phyloP scores from a whole-genome alignment of 208 protist genomes.

The Phytomonas sp. region DNA sequence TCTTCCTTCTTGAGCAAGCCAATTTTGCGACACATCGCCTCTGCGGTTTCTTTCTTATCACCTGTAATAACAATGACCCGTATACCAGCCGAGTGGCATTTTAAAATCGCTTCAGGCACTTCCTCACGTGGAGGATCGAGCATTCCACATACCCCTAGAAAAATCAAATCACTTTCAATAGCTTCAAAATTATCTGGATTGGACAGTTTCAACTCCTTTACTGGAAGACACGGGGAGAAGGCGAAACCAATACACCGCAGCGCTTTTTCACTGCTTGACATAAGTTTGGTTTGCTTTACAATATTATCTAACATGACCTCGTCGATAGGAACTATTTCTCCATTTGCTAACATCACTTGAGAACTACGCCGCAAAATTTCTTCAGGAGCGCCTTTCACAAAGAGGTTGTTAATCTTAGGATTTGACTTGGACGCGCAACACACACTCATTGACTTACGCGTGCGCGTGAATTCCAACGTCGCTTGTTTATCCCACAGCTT shows the following conservation, averaged over 20 bases:
- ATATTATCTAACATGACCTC: slow-evolving; percentile 18
- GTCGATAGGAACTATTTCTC: slow-evolving; percentile 35
- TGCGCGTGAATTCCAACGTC: slow-evolving; percentile 92
- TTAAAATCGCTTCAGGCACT: slow-evolving; percentile 79
- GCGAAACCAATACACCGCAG: slow-evolving; percentile 83
- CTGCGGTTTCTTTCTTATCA: slow-evolving; percentile 94
- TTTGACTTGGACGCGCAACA: slow-evolving; percentile 29
- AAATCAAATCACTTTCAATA: slow-evolving; percentile 82
- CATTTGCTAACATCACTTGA: slow-evolving; percentile 41
- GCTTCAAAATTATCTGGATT: slow-evolving; percentile 55
- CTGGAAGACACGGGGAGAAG: slow-evolving; percentile 30
- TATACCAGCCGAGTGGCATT: slow-evolving; percentile 92
- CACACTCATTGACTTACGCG: slow-evolving; percentile 95
- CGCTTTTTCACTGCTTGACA: slow-evolving; percentile 47
- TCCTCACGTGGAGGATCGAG: slow-evolving; percentile 91
- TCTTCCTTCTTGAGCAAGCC: slow-evolving; percentile 71
- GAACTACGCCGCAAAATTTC: slow-evolving; percentile 85
- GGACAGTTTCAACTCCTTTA: slow-evolving; percentile 31
- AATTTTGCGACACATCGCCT: slow-evolving; percentile 92
- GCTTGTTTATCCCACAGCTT: slow-evolving; percentile 40
- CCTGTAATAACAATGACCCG: slow-evolving; percentile 97
- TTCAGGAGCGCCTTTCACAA: slow-evolving; percentile 95
- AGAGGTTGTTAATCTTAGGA: slow-evolving; percentile 33
- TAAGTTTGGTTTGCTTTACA: slow-evolving; percentile 28
- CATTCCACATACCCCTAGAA: slow-evolving; percentile 91